Evolutionary conservation across 192 early-diverging fungal species (phyloP).

Genomic region (Powellomyces hirtus): DNA sequence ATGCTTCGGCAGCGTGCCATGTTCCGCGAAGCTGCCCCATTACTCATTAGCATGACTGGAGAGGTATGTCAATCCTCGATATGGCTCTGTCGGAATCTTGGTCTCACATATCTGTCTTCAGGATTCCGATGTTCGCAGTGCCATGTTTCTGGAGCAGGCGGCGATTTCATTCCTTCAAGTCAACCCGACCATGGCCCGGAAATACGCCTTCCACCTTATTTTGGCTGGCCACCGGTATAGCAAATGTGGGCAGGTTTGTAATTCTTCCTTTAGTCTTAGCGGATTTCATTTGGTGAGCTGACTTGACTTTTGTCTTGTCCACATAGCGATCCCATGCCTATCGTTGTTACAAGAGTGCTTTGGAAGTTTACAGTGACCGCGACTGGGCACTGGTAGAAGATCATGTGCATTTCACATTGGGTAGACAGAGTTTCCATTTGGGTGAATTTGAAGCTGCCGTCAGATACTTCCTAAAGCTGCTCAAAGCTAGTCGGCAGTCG

Average conservation of each 20-base stretch:
- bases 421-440: constrained; percentile 73
- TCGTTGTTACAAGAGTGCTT: constrained; percentile 70
- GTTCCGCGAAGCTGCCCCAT: constrained; percentile 65
- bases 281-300: background rate
- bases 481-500: constrained; percentile 66
- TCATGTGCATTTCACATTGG: constrained; percentile 86
- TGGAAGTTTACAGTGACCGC: constrained; percentile 54
- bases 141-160: constrained; percentile 86
- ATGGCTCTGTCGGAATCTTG: background rate
- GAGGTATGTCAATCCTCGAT: constrained; percentile 55
- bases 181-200: constrained; percentile 70
- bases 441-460: constrained; percentile 74
- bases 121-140: constrained; percentile 75
- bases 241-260: constrained; percentile 75
- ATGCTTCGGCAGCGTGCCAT: constrained; percentile 68
- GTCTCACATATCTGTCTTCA: no score
- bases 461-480: constrained; percentile 72
- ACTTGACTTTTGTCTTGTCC: constrained; percentile 34
- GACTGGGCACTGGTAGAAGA: constrained; percentile 81
- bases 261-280: constrained; percentile 25
- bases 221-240: constrained; percentile 81
- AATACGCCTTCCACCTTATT: constrained; percentile 87
- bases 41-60: constrained; percentile 63
- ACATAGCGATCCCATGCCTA: constrained; percentile 73
- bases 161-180: constrained; percentile 72